Evolutionary conservation across 2,329 filamentous ascomycete genomes (phyloP).

Genomic region (Coniochaeta sp.): DNA sequence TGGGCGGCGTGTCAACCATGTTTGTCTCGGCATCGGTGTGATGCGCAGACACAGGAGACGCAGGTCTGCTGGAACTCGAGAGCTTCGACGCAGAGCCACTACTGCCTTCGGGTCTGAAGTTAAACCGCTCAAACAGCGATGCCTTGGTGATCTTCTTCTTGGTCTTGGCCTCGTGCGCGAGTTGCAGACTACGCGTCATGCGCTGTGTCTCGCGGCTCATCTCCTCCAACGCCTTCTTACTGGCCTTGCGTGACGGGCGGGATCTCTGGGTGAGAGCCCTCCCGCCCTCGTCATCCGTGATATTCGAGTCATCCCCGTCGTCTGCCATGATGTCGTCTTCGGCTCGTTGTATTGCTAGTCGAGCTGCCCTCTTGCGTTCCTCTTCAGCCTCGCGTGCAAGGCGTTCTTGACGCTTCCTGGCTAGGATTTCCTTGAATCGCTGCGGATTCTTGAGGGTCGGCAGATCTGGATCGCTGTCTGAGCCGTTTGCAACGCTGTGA

Average conservation of each 20-base stretch:
- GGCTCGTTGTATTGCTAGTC: slow-evolving; percentile 26
- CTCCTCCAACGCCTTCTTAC: slow-evolving; percentile 90
- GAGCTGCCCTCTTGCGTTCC: slow-evolving; percentile 38
- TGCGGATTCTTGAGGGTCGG: slow-evolving; percentile 38
- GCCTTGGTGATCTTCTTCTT: slow-evolving; percentile 85
- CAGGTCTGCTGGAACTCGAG: slow-evolving; percentile 48
- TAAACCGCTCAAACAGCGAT: slow-evolving; percentile 77
- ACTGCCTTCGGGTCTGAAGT: slow-evolving; percentile 48
- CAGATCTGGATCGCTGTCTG: slow-evolving; percentile 37
- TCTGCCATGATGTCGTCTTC: slow-evolving; percentile 30
- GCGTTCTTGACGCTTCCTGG: slow-evolving; percentile 65
- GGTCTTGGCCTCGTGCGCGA: slow-evolving; percentile 81
- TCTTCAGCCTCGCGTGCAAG: slow-evolving; percentile 61
- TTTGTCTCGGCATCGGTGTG: slow-evolving; percentile 24
- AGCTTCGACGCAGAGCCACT: slow-evolving; percentile 24
- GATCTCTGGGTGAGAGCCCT: slow-evolving; percentile 59
- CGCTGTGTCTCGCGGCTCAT: slow-evolving; percentile 94
- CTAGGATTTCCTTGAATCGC: slow-evolving; percentile 64
- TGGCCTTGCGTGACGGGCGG: slow-evolving; percentile 73
- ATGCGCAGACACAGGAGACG: slow-evolving; percentile 33
- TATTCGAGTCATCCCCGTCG: slow-evolving; percentile 40
- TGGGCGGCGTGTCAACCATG: slow-evolving; percentile 59
- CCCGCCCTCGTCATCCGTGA: slow-evolving; percentile 56
- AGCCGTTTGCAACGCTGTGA: slow-evolving; percentile 15
- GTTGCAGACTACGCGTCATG: slow-evolving; percentile 80